Evolutionary conservation across 371 early-diverging fungal species (phyloP).

Genomic region (Syncephalastrum contaminatum): DNA sequence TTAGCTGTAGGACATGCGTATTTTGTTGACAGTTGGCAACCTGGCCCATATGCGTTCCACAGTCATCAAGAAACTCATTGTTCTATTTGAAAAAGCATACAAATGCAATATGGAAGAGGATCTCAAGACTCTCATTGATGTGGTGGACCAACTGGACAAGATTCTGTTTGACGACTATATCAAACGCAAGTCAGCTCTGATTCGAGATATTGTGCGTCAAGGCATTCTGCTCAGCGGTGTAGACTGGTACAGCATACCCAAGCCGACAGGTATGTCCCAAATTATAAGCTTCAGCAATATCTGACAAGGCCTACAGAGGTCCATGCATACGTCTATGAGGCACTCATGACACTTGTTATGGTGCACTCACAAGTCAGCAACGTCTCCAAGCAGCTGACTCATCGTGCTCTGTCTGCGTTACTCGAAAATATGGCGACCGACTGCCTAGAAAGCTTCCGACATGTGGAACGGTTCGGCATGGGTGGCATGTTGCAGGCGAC

Average conservation of each 20-base stretch:
- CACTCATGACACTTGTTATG: constrained; percentile 83
- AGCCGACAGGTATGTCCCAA: constrained; percentile 61
- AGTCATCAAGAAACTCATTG: constrained; percentile 73
- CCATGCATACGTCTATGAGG: constrained; percentile 86
- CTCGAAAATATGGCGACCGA: constrained; percentile 73
- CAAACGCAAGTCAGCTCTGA: constrained; percentile 65
- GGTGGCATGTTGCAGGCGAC: constrained; percentile 92
- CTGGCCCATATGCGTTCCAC: constrained; percentile 65
- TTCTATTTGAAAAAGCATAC: constrained; percentile 70
- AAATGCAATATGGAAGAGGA: constrained; percentile 63
- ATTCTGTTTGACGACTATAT: constrained; percentile 84
- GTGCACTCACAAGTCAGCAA: constrained; percentile 88
- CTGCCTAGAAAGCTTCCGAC: constrained; percentile 73
- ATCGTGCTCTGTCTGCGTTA: constrained; percentile 72
- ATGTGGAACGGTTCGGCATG: constrained; percentile 82
- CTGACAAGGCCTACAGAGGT: constrained; percentile 55
- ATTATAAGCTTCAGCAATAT: neutral
- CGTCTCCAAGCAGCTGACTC: constrained; percentile 71
- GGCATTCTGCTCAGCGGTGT: constrained; percentile 85
- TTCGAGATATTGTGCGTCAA: constrained; percentile 69
- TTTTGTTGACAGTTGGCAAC: constrained; percentile 80
- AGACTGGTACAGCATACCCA: constrained; percentile 79
- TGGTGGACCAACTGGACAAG: constrained; percentile 70
- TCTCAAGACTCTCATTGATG: constrained; percentile 60
- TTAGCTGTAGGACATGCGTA: constrained; percentile 58